These are phyloP conservation scores for Scutellaria barbata DNA, from an alignment of 257 asterid genomes.

Conservation along the genomic window DNA sequence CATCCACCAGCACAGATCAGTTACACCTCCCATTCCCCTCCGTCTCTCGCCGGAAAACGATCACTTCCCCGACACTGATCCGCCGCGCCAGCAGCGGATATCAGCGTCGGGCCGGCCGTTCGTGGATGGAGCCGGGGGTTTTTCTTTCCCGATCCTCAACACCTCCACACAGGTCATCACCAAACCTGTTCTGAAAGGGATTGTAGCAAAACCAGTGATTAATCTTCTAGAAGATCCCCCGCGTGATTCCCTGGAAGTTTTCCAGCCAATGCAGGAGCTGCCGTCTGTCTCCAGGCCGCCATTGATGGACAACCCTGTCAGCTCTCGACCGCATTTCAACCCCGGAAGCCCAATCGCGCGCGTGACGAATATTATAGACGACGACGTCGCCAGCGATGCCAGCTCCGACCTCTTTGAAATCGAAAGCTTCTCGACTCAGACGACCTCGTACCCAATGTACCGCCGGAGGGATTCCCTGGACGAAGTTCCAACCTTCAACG, in stretches of 20 bases:
- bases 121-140: slow-evolving; percentile 42
- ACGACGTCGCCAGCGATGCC: slow-evolving; percentile 74
- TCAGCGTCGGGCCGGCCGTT: slow-evolving; percentile 52
- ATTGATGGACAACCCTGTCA: slow-evolving; percentile 23
- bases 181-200: slow-evolving; percentile 28
- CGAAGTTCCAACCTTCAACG: slow-evolving; percentile 52
- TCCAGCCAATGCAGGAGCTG: slow-evolving; percentile 53
- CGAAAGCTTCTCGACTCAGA: slow-evolving; percentile 79
- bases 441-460: slow-evolving; percentile 57
- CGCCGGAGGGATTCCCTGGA: slow-evolving; percentile 70
- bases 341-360: slow-evolving; percentile 60
- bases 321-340: slow-evolving; percentile 19
- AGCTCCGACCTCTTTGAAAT: slow-evolving; percentile 89
- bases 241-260: slow-evolving; percentile 67
- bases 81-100: slow-evolving; percentile 55
- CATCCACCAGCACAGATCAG: slow-evolving; percentile 24
- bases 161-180: slow-evolving; percentile 22
- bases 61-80: slow-evolving; percentile 17
- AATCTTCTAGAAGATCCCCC: slow-evolving; percentile 55
- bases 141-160: slow-evolving; percentile 73
- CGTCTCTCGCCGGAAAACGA: slow-evolving; percentile 33
- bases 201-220: slow-evolving; percentile 25
- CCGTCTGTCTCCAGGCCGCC: slow-evolving; percentile 33
- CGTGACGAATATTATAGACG: slow-evolving; percentile 41
- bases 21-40: slow-evolving; percentile 22